These are phyloP conservation scores for Metarhizium humberi DNA, from an alignment of 2,329 filamentous ascomycete genomes.

Conservation along the genomic window DNA sequence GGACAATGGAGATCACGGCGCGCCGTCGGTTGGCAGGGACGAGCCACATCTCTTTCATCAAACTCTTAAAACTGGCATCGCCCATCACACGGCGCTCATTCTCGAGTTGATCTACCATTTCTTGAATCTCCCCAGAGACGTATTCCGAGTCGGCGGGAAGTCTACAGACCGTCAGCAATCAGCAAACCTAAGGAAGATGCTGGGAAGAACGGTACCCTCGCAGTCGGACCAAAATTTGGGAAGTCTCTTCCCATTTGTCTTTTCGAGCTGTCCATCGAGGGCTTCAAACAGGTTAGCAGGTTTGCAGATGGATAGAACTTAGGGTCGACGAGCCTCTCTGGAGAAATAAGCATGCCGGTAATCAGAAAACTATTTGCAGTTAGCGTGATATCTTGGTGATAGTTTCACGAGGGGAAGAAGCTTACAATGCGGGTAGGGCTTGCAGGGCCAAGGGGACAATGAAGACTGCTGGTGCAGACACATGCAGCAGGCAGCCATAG, in stretches of 20 bases:
- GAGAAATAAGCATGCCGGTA: conserved; percentile 50
- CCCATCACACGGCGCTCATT: conserved; percentile 49
- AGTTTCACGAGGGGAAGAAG: not conserved
- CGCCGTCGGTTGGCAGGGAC: conserved; percentile 54
- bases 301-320: not conserved
- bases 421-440: conserved; percentile 48
- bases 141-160: conserved; percentile 46
- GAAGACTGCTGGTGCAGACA: conserved; percentile 39
- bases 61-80: conserved; percentile 42
- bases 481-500: conserved; percentile 40
- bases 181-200: not conserved
- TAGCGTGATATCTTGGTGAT: not conserved
- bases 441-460: conserved; percentile 57
- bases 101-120: conserved; percentile 53
- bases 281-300: conserved; percentile 28
- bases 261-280: conserved; percentile 59
- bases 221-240: conserved; percentile 43
- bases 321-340: conserved; percentile 26
- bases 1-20: conserved; percentile 49
- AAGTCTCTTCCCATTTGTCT: conserved; percentile 58
- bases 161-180: conserved; percentile 13
- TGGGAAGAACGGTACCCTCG: conserved; percentile 17
- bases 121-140: conserved; percentile 47
- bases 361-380: conserved; percentile 34
- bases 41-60: conserved; percentile 55